phyloP scores from a whole-genome alignment of 208 protist genomes.

The Porcisia hertigi region DNA sequence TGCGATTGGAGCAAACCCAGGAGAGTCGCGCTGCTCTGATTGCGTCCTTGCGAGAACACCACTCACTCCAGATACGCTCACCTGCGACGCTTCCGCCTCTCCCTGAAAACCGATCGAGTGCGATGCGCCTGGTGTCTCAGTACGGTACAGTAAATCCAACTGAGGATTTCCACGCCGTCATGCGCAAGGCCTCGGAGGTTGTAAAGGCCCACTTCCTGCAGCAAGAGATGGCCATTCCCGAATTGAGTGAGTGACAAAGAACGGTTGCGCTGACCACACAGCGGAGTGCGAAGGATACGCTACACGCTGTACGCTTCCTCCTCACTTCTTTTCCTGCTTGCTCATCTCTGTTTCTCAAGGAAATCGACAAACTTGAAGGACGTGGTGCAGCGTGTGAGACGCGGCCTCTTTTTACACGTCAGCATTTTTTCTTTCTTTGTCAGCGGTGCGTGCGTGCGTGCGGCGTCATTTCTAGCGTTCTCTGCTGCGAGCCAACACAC shows the following conservation, averaged over 20 bases:
- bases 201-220: conserved; percentile 31
- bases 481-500: neutral
- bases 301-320: neutral
- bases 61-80: conserved; percentile 3
- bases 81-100: conserved; percentile 22
- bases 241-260: conserved; percentile 10
- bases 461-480: neutral
- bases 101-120: conserved; percentile 21
- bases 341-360: neutral
- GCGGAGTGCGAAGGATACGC: neutral
- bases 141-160: conserved; percentile 22
- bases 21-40: conserved; percentile 19
- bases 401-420: neutral
- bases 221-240: conserved; percentile 27
- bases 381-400: neutral
- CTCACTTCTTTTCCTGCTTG: neutral
- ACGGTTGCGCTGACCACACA: neutral
- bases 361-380: neutral
- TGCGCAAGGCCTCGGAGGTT: conserved; percentile 23
- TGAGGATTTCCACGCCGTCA: conserved; percentile 15
- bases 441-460: neutral
- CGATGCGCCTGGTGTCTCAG: conserved; percentile 35
- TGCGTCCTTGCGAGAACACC: conserved; percentile 8
- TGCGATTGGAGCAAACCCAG: conserved; percentile 12
- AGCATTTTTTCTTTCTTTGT: neutral